Evolutionary conservation across 2,329 filamentous ascomycete species (phyloP), one percentile per base, ranked within the genome.

Genomic region (Taxawa tesnikishii): DNA sequence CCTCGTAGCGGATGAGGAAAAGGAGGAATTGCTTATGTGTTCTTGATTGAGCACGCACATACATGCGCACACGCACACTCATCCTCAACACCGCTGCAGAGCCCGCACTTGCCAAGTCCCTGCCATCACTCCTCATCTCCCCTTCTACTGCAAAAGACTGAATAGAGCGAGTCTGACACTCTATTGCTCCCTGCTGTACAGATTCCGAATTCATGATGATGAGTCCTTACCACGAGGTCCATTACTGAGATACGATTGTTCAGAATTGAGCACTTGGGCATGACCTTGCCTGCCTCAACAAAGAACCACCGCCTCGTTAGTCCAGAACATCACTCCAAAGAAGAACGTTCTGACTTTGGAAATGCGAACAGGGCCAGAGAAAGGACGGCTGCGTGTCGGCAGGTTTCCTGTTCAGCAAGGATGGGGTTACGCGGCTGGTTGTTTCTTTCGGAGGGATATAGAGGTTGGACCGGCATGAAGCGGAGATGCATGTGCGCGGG

Each of bases 171-270:
- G 29, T 28, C 28, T 35, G 25, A 31, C 23, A 15, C 30, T 23
- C 12, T 14, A 8, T 16, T 15, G 24, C 9, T 15, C 6, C 17
- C 16, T 7, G 6, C 15, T 21, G 11, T 17, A 16, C 28, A 47
- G 45, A 47, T 44, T 30, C 37, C 28, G 43, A 46, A 29, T 47
- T 44, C 24, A 40, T 45, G 42, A 47, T 46, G 45, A 47, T 42
- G 10, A 38, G 31, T 17, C 43, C 44, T 9, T 47, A 40, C 27
- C 41, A 41, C 32, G 40, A 31, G 13, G 17, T 25, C 16, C 28
- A 35, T 14, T 35, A 27, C 16, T 35, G 28, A 34, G 30, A 24
- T n/a, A 24, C n/a, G 21, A 24, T 24, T 24, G 8, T 24, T n/a
- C n/a, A n/a, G n/a, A n/a, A n/a, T n/a, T n/a, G n/a, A n/a, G n/a